phyloP scores from a whole-genome alignment of 768 basidiomycete species.

The Heimioporus sp. region DNA sequence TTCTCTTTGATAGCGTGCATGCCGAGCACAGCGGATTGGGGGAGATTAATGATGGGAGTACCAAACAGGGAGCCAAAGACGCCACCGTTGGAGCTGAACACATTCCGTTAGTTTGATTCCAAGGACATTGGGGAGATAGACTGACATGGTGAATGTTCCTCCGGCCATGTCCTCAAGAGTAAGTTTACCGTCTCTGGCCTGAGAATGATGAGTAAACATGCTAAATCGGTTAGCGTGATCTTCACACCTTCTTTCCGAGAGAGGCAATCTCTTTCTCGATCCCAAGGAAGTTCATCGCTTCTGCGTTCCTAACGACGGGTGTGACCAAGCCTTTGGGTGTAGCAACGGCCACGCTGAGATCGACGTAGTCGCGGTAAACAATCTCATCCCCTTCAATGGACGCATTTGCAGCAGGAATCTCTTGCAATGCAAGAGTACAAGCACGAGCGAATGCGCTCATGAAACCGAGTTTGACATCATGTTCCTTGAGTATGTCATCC shows the following conservation, averaged over 20 bases:
- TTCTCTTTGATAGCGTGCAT: slow-evolving; percentile 96
- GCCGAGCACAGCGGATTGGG: slow-evolving; percentile 91
- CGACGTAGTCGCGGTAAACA: slow-evolving; percentile 89
- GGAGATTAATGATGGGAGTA: slow-evolving; percentile 98
- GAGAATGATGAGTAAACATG: slow-evolving; percentile 8
- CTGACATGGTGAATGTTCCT: slow-evolving; percentile 97
- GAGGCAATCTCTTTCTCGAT: slow-evolving; percentile 92
- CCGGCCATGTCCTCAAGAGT: slow-evolving; percentile 98
- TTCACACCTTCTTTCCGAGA: slow-evolving; percentile 80
- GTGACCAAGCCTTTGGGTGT: slow-evolving; percentile 98
- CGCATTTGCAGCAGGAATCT: slow-evolving; percentile 93
- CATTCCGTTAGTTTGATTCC: not conserved
- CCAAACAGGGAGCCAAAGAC: slow-evolving; percentile 97
- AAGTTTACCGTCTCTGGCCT: slow-evolving; percentile 90
- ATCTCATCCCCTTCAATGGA: slow-evolving; percentile 93
- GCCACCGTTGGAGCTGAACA: slow-evolving; percentile 88
- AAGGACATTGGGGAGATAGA: slow-evolving; percentile 7
- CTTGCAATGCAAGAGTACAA: slow-evolving; percentile 76
- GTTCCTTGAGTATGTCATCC: slow-evolving; percentile 83
- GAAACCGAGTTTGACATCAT: slow-evolving; percentile 96
- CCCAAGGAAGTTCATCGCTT: slow-evolving; percentile 80
- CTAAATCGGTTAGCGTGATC: not conserved
- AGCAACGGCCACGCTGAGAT: slow-evolving; percentile 93
- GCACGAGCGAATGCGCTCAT: slow-evolving; percentile 97
- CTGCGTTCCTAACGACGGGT: slow-evolving; percentile 90